Base-by-base conservation (phyloP, 2,329 filamentous ascomycete genomes). In the Simplicillium aogashimaense region DNA sequence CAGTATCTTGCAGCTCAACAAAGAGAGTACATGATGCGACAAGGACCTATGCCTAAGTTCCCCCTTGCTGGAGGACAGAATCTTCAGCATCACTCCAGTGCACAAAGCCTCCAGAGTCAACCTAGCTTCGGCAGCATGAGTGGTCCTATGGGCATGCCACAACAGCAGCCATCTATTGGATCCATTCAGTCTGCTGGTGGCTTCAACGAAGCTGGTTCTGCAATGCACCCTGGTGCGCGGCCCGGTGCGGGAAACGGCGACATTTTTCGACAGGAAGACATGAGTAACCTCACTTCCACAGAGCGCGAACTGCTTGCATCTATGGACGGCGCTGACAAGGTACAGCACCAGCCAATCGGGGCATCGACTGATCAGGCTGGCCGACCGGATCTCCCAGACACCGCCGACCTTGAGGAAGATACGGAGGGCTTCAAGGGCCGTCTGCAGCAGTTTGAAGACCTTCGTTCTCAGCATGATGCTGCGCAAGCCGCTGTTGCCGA, bases 1-100 rank as follows among this genome's bases (percentile, higher is more conserved):
- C 92, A 98, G 58, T 95, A 92, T 58, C 72, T 94, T 29, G 94
- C 97, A 78, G 92, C 94, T 35, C 83, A 92, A 33, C 92, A 98
- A 60, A 87, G 95, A 50, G 92, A 98, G 58, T 86, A 87, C 50
- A 75, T 95, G 41, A 84, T 88, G 47, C 85, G 88, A 47, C 88
- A 94, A 55, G 88, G 94, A 54, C 73, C 76, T 7, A 79, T 88
- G 43, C 72, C 80, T 38, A 82, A 89, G 56, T 82, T 86, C 56
- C 81, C 81, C 41, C 71, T 83, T 51, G 75, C 51, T 18, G 55
- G 52, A 6, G 30, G 30, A 4, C 55, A 58, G 40, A 55, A 66
- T 43, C 72, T 97, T 8, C 88, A 97, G 53, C 92, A 97, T 55
- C 89, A 97, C 56, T 89, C 87, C 1, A 97, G 90, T 56, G 86